Evolutionary conservation across 169 alveolate genomes (phyloP), one percentile per base, ranked within the genome.

Genomic region (Plasmodium coatneyi): DNA sequence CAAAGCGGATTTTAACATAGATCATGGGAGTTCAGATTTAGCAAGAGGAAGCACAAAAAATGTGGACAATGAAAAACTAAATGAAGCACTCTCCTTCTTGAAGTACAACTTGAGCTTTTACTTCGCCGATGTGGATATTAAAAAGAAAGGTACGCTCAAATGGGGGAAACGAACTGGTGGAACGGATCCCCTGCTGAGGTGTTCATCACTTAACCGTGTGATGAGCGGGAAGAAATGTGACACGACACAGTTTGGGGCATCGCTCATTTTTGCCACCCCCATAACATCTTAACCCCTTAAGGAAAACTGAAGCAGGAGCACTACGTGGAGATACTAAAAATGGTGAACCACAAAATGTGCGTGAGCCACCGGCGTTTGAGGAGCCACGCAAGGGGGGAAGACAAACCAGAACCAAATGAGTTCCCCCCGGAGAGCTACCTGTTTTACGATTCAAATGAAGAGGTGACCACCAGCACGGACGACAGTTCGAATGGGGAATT

Each of bases 291-390:
- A n/a, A n/a, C 25, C 90, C 7, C 32, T 7, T 12, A 28, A 90
- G 95, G 95, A 32, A 90, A 90, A 80, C 71, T 90, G 56, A 90
- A 80, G 28, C 76, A 90, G 34, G 78, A 90, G 39, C 28, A 80
- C 36, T 90, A 80, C 71, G 34, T 66, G 9, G 95, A 90, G 43
- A 80, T 90, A 30, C 43, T 90, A 80, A 90, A 90, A 90, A 90
- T 90, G 95, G 83, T 90, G 10, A 90, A 90, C 76, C 39, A 90
- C 95, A 81, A 80, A 30, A 70, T 90, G 92, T 90, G 95, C 32
- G 71, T 90, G 34, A 90, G 95, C 41, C 72, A 49, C 46, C 16
- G 36, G 7, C 28, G 82, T 78, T 2, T 80, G 46, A 25, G 7
- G 19, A 74, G 43, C 14, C 82, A 34, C 10, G 54, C 34, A 6